These are phyloP conservation scores for Geotrichum armillariae DNA, from an alignment of 1,139 yeast species.

Conservation along the genomic window DNA sequence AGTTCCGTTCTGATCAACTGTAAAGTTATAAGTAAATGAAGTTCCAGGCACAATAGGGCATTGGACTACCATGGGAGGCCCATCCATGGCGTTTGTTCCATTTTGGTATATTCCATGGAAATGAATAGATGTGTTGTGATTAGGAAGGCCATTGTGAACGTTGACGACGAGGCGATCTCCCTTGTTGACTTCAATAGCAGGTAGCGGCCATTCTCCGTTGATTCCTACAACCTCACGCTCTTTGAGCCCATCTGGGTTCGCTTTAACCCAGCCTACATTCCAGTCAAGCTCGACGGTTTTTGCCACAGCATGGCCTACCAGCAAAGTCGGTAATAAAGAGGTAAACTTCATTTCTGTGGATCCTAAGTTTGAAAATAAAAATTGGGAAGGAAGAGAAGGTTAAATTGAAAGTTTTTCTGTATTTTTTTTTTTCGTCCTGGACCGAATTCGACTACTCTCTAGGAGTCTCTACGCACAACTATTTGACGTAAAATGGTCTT, in stretches of 20 bases:
- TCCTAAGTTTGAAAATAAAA: not conserved
- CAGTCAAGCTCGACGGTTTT: slow-evolving; percentile 67
- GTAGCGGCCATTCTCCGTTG: slow-evolving; percentile 86
- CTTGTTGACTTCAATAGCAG: slow-evolving; percentile 64
- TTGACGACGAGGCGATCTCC: slow-evolving; percentile 76
- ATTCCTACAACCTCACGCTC: slow-evolving; percentile 74
- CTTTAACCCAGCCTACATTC: slow-evolving; percentile 69
- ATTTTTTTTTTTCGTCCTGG: not conserved
- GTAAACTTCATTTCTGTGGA: slow-evolving; percentile 6
- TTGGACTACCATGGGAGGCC: slow-evolving; percentile 83
- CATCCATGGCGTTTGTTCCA: slow-evolving; percentile 76
- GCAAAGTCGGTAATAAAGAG: slow-evolving; percentile 7
- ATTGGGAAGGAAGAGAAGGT: not conserved
- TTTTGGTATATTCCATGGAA: slow-evolving; percentile 91
- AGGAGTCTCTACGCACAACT: too few species aligned
- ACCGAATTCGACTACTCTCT: too few species aligned
- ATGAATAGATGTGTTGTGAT: slow-evolving; percentile 72
- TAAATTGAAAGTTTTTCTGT: not conserved
- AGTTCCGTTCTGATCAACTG: slow-evolving; percentile 83
- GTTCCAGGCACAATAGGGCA: slow-evolving; percentile 82
- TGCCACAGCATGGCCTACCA: slow-evolving; percentile 43
- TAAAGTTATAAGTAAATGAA: slow-evolving; percentile 71
- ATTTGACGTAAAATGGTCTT: too few species aligned
- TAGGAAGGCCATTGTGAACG: slow-evolving; percentile 64
- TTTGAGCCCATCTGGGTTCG: slow-evolving; percentile 73